Evolutionary conservation across 202 grass and related monocot genomes (phyloP), one percentile per base, ranked within the genome.

Genomic region (Bolboschoenoplectus hybrid): DNA sequence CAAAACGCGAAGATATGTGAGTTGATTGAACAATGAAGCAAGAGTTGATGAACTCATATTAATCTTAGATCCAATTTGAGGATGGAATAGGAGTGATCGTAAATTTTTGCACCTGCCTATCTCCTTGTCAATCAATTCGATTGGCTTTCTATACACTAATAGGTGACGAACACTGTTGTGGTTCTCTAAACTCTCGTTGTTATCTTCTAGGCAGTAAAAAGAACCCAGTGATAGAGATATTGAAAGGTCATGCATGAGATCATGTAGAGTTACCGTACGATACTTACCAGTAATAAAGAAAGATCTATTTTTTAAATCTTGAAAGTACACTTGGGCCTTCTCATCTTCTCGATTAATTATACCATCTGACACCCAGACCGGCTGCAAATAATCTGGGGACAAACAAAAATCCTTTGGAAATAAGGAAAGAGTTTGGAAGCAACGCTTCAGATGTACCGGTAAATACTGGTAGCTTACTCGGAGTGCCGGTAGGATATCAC

Each of bases 191-290:
- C 39, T 3, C 46, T 20, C 70, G 11, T 81, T 74, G 19, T 39
- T 57, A 78, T 63, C 56, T 40, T 58, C 9, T 32, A 82, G 16
- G 7, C 64, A 57, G 64, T 82, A 68, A 70, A 45, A 82, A 36
- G 87, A 66, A 78, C 70, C 47, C 0, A 6, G 2, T 7, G 83
- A 85, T 34, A 91, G 67, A 0, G 69, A 91, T 19, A 72, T 66
- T 52, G 83, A 60, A 4, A 91, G 26, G 63, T 91, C 89, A 26
- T 67, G 84, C 56, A 88, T 83, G 53, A 85, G 26, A 75, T 91
- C 82, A 45, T 88, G 86, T n/a, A n/a, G n/a, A n/a, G n/a, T n/a
- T n/a, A n/a, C n/a, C n/a, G n/a, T n/a, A n/a, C n/a, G n/a, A n/a
- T n/a, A n/a, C n/a, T n/a, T n/a, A n/a, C n/a, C n/a, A n/a, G n/a